Evolutionary conservation across 805 yeast genomes (phyloP).

Genomic region (Saccharomycopsis lassenensis): DNA sequence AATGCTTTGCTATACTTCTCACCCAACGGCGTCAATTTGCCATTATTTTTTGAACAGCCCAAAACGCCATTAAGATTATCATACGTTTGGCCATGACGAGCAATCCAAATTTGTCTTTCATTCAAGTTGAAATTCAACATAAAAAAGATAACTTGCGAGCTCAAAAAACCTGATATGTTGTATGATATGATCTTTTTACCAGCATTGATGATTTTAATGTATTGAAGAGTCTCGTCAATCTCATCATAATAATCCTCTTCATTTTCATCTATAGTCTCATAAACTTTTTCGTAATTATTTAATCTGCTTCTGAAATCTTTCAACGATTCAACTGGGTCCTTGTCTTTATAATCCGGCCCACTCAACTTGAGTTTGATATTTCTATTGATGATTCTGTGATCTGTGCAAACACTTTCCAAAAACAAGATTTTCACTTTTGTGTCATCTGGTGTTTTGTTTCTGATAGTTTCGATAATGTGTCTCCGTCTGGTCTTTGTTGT

Average conservation of each 20-base stretch:
- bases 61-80: conserved; percentile 79
- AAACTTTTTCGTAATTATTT: conserved; percentile 75
- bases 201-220: conserved; percentile 91
- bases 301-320: conserved; percentile 75
- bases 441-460: conserved; percentile 35
- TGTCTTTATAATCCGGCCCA: conserved; percentile 86
- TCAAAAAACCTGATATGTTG: conserved; percentile 77
- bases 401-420: conserved; percentile 81
- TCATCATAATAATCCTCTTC: conserved; percentile 38
- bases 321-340: conserved; percentile 70
- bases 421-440: conserved; percentile 62
- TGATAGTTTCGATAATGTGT: conserved; percentile 29
- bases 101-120: conserved; percentile 87
- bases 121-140: conserved; percentile 77
- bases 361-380: conserved; percentile 76
- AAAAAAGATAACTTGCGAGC: conserved; percentile 89
- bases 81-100: conserved; percentile 87
- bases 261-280: conserved; percentile 78
- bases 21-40: conserved; percentile 75
- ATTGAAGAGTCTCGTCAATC: conserved; percentile 40
- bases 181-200: conserved; percentile 90
- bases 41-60: conserved; percentile 76
- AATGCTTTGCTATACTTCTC: conserved; percentile 59
- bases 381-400: conserved; percentile 64
- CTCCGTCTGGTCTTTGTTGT: conserved; percentile 57